Conservation (phyloP, 495 filamentous ascomycete genomes). For the Lichenothelia convexa region DNA sequence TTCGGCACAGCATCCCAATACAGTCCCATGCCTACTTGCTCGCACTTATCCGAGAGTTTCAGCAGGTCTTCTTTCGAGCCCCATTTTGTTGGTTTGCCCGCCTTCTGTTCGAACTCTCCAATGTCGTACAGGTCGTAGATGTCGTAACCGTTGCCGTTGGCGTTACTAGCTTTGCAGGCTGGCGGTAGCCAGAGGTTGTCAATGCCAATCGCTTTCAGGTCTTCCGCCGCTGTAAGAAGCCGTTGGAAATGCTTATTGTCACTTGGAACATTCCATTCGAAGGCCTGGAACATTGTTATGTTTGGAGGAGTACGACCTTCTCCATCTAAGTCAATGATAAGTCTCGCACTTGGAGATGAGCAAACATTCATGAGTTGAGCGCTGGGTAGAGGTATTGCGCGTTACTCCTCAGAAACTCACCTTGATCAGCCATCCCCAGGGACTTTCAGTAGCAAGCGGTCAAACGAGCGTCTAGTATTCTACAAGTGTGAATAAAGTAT, state of each 20-base stretch:
- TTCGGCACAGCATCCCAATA: constrained; percentile 65
- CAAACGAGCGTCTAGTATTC: no score
- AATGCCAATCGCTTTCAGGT: constrained; percentile 41
- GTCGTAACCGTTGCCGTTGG: constrained; percentile 50
- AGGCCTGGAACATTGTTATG: constrained; percentile 47
- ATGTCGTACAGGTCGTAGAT: constrained; percentile 57
- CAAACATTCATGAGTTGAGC: no score
- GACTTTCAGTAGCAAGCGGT: no score
- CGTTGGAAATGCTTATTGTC: constrained; percentile 50
- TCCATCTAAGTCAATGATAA: no score
- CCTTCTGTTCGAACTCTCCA: constrained; percentile 62
- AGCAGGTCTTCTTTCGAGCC: constrained; percentile 44
- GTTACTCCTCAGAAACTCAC: no score
- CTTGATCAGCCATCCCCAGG: no score
- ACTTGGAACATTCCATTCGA: constrained; percentile 57
- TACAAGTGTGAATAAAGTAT: no score
- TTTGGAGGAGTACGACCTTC: constrained; percentile 40
- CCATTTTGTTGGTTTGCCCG: constrained; percentile 50
- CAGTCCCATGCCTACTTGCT: constrained; percentile 33
- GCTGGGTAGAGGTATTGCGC: no score
- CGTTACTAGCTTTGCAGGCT: constrained; percentile 44
- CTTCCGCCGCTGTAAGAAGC: constrained; percentile 33
- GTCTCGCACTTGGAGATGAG: no score
- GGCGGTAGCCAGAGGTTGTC: constrained; percentile 57
- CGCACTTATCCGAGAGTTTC: constrained; percentile 30